Percentiles rank a stretch among this genome's conserved stretches.
phyloP scores from a whole-genome alignment of 441 rosid species.

The Bruguiera hainesii region DNA sequence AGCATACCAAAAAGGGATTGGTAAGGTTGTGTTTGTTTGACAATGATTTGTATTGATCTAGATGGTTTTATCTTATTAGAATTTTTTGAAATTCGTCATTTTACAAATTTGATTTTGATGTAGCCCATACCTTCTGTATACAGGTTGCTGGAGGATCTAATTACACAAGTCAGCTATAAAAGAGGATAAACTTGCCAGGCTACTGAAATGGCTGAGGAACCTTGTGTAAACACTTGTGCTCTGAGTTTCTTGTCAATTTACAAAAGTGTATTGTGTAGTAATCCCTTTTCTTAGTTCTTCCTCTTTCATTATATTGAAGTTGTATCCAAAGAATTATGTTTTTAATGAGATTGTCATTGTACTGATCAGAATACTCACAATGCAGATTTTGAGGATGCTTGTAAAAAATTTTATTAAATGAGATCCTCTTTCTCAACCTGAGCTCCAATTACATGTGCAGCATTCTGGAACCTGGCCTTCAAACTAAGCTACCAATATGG shows the following conservation, averaged over 20 bases:
- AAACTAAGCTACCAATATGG: slow-evolving; percentile 31
- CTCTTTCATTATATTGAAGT: slow-evolving; percentile 7
- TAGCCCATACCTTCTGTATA: no score
- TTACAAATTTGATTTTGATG: no score
- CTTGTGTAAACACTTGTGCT: slow-evolving; percentile 50
- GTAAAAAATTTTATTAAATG: slow-evolving; percentile 40
- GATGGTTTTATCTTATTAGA: no score
- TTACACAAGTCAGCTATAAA: no score
- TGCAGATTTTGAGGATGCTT: slow-evolving; percentile 75
- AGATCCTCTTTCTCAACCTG: slow-evolving; percentile 28
- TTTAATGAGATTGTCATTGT: not conserved
- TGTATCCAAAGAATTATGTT: slow-evolving; percentile 4
- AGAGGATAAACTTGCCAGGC: not conserved
- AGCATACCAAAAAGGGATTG: no score
- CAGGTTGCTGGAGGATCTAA: no score
- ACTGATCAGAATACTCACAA: slow-evolving; percentile 27
- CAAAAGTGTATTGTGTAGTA: not conserved
- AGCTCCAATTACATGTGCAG: slow-evolving; percentile 49
- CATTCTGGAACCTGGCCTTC: slow-evolving; percentile 38
- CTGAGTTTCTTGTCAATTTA: slow-evolving; percentile 14
- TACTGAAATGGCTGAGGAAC: slow-evolving; percentile 65
- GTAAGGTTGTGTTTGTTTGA: no score
- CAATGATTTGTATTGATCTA: no score
- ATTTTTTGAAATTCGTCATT: no score
- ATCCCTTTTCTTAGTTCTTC: not conserved